Evolutionary conservation across 2,329 filamentous ascomycete species (phyloP), one percentile per base, ranked within the genome.

Genomic region (Macrophomina phaseolina): DNA sequence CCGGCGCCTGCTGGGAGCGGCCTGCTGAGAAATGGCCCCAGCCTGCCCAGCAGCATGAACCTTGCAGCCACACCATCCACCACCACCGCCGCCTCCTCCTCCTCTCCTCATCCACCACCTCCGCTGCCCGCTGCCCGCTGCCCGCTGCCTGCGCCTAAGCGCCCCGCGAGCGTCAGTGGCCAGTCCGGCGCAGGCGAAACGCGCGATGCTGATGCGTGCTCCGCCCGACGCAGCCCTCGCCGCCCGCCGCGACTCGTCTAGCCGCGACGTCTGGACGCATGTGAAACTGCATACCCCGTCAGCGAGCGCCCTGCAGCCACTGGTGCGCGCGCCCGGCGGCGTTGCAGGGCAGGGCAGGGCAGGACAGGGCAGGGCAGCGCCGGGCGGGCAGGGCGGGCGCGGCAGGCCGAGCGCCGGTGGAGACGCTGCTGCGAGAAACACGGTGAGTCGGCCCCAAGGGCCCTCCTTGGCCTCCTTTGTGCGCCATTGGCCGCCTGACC

Each of bases 121-220:
- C 23, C 36, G 40, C n/a, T 36, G 23, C 23, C 23, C 23, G 23
- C 23, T 23, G 23, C 23, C 23, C 36, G 40, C n/a, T 36, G 23
- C 23, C 23, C 23, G 23, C 23, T 23, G 23, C 23, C 23, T 23
- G 23, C 55, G 38, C 18, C 55, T 38, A 38, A 18, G 40, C 56
- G 30, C 45, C 45, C 36, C 61, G 36, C 61, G 61, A 64, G 61
- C 61, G 34, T 52, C 61, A 64, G 53, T 64, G 61, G 61, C 48
- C 48, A 34, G 60, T 42, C 9, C 40, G 23, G 42, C 42, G 42
- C 9, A 11, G 28, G 56, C 45, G 40, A 18, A 8, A 32, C 38
- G 52, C 49, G 36, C 11, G 18, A 7, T 8, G 58, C 58, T 62
- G 48, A 34, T 53, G 62, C 60, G 46, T 30, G 60, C 58, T 34